A percentile compares a stretch with the other conserved stretches of the same genome.
phyloP scores from a whole-genome alignment of 2,329 filamentous ascomycete species.

The Epicoccum sorghinum region DNA sequence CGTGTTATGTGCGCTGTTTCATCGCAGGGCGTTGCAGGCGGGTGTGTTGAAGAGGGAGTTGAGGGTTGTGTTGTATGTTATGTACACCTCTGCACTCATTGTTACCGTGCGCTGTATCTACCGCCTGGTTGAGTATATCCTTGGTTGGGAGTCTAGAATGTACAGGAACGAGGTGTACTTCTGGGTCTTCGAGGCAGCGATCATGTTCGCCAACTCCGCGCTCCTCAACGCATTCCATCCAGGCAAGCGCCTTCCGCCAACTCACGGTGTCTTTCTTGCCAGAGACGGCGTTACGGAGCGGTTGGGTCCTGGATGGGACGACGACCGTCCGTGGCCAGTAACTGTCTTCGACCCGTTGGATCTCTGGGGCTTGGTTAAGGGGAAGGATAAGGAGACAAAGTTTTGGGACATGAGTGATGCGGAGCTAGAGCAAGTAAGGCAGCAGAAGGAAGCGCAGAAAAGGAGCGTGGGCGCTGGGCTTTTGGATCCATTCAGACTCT shows the following conservation, averaged over 20 bases:
- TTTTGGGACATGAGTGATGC: constrained; percentile 48
- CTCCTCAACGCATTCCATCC: constrained; percentile 61
- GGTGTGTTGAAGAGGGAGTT: constrained; percentile 53
- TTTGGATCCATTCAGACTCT: constrained; percentile 41
- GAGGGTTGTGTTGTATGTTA: constrained; percentile 51
- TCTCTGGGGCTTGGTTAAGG: constrained; percentile 38
- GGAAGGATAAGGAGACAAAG: constrained; percentile 42
- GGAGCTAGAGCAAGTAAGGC: constrained; percentile 34
- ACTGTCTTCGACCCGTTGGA: constrained; percentile 49
- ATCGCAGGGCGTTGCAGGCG: constrained; percentile 50
- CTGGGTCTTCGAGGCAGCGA: constrained; percentile 60
- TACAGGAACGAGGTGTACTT: constrained; percentile 59
- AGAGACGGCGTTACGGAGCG: constrained; percentile 60
- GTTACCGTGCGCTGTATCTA: constrained; percentile 59
- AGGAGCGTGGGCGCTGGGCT: constrained; percentile 23
- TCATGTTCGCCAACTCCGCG: constrained; percentile 59
- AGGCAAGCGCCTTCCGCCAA: constrained; percentile 56
- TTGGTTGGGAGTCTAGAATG: constrained; percentile 44
- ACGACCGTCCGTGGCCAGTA: constrained; percentile 53
- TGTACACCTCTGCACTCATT: constrained; percentile 57
- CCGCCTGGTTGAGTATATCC: constrained; percentile 58
- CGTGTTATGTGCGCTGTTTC: constrained; percentile 54
- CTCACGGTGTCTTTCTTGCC: constrained; percentile 58
- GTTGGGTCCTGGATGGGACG: constrained; percentile 57
- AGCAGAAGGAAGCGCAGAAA: constrained; percentile 37